A percentile compares a stretch with the other conserved stretches of the same genome.
Conservation (phyloP, 2,329 filamentous ascomycete species). For the Colletotrichum sp. region DNA sequence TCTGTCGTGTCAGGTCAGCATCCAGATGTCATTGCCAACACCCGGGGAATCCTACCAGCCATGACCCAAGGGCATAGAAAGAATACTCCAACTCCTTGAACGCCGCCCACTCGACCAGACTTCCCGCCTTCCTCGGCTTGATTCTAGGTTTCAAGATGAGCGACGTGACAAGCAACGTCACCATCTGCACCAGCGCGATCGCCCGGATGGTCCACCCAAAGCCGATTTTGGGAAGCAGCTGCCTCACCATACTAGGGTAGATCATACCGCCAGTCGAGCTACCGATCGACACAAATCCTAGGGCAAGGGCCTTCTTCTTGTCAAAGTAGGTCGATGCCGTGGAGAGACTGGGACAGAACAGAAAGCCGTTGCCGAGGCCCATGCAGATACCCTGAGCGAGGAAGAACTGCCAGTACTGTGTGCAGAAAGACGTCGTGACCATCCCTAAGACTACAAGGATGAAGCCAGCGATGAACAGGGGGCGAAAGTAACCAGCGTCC, state of each 20-base stretch:
- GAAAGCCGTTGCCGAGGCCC: conserved; percentile 63
- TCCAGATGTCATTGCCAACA: neutral
- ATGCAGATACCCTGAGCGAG: conserved; percentile 59
- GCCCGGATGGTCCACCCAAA: conserved; percentile 65
- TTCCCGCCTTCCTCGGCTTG: conserved; percentile 42
- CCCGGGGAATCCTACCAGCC: conserved; percentile 24
- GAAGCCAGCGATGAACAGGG: conserved; percentile 44
- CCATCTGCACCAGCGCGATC: conserved; percentile 63
- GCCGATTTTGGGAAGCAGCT: conserved; percentile 59
- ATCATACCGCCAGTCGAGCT: conserved; percentile 61
- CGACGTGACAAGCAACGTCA: conserved; percentile 41
- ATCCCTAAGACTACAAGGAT: conserved; percentile 49
- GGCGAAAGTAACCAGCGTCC: conserved; percentile 58
- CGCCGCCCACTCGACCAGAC: conserved; percentile 47
- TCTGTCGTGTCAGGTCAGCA: conserved; percentile 28
- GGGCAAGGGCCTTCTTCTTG: conserved; percentile 59
- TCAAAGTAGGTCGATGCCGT: conserved; percentile 71
- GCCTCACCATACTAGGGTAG: conserved; percentile 62
- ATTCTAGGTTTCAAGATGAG: conserved; percentile 45
- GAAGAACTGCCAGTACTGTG: conserved; percentile 60
- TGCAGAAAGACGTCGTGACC: conserved; percentile 48
- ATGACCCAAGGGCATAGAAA: conserved; percentile 39
- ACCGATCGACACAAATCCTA: conserved; percentile 66
- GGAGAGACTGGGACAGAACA: conserved; percentile 69
- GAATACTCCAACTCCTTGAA: conserved; percentile 52